Conservation (phyloP, 2,329 filamentous ascomycete species). For the Drechslerella coelobrocha region DNA sequence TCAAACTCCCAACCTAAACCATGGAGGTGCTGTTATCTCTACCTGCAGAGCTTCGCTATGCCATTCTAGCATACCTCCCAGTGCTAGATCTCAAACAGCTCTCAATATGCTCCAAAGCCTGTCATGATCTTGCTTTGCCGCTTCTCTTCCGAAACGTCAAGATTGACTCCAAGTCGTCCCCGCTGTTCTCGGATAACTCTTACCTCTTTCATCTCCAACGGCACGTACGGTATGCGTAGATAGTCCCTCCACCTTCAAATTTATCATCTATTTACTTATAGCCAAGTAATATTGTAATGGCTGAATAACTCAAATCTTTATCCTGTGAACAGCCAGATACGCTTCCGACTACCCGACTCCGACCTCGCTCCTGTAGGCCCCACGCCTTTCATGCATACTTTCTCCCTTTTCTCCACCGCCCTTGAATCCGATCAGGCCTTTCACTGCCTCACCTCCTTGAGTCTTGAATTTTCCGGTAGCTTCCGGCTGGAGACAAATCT, state of each 20-base stretch:
- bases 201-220: neutral
- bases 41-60: neutral
- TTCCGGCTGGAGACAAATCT: neutral
- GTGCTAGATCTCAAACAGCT: neutral
- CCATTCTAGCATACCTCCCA: neutral
- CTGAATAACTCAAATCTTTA: too few species aligned
- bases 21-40: neutral
- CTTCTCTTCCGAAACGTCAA: neutral
- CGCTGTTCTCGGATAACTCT: neutral
- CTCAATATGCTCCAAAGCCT: neutral
- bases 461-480: neutral
- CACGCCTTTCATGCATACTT: too few species aligned
- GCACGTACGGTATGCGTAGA: too few species aligned
- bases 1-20: neutral
- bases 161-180: neutral
- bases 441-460: neutral
- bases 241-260: too few species aligned
- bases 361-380: too few species aligned
- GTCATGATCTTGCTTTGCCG: neutral
- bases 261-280: too few species aligned
- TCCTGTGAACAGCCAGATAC: too few species aligned
- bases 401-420: neutral
- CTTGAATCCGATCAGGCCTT: neutral
- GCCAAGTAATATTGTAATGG: too few species aligned
- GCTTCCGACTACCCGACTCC: too few species aligned